Evolutionary conservation across 2,329 filamentous ascomycete species (phyloP), one percentile per base, ranked within the genome.

Genomic region (Exserohilum turcica): DNA sequence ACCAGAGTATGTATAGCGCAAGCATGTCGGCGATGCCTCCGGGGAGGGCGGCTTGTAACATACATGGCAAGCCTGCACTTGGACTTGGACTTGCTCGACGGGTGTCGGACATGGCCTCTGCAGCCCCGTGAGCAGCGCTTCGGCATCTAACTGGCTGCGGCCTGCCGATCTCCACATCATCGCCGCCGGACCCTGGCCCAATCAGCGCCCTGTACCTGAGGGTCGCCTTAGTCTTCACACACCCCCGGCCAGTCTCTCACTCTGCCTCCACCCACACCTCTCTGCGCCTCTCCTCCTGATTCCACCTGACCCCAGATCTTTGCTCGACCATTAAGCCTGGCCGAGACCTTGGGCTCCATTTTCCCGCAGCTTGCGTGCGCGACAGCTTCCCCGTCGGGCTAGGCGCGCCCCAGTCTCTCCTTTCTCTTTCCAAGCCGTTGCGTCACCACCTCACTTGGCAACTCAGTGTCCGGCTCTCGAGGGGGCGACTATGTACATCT

Each of bases 131-230:
- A 51, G 52, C 47, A 51, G 31, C 42, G 31, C 36, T 32, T 32
- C 47, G 51, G 51, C 31, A 54, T 42, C 43, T 55, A 43, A 58
- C 61, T 70, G 66, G 62, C 62, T 54, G 48, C 29, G 19, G 27
- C 33, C 43, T 48, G 64, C 59, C 60, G 65, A 71, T 68, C 64
- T 52, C 58, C 38, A 56, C 67, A 71, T 71, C 67, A 70, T 71
- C 56, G 50, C 40, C 37, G 43, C 54, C 54, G 57, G 57, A 56
- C 35, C 6, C 10, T n/a, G 43, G 35, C n/a, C 70, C 63, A 72
- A 72, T 71, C 63, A 69, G 31, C 19, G 12, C 10, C 12, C 21
- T 46, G 71, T 74, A 71, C 71, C 71, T 74, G 69, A 62, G 51
- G 21, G 56, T 38, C 38, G 24, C 42, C 45, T 54, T 32, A 38